Evolutionary conservation across 2,329 filamentous ascomycete genomes (phyloP).

Genomic region (Amesomyces nigricolor): DNA sequence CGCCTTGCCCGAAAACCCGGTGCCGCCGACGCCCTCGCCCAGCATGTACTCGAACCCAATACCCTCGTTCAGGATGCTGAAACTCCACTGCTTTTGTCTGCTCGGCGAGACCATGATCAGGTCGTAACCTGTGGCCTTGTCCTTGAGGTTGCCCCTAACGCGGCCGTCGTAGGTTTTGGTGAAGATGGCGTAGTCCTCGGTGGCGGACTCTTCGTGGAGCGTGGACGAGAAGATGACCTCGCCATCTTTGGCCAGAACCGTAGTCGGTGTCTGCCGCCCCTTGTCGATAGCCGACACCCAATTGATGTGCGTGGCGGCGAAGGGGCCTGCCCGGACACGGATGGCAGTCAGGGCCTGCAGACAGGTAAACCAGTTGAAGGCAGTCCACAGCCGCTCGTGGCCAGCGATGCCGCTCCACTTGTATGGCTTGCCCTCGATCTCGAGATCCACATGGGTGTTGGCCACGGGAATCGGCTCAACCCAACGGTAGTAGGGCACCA

Average conservation of each 20-base stretch:
- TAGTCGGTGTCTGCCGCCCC: constrained; percentile 1
- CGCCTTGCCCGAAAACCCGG: constrained; percentile 1
- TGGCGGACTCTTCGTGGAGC: constrained; percentile 2
- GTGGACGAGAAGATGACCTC: not conserved
- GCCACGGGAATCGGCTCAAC: constrained; percentile 10
- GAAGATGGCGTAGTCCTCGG: constrained; percentile 2
- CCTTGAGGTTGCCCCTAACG: constrained; percentile 4
- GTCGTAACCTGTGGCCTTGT: constrained; percentile 8
- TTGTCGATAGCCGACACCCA: constrained; percentile 7
- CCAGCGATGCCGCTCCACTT: constrained; percentile 5
- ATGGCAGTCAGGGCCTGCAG: constrained; percentile 1
- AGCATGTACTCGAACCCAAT: constrained; percentile 11
- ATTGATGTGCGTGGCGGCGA: constrained; percentile 2
- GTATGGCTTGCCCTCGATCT: constrained; percentile 23
- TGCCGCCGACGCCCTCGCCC: constrained; percentile 8
- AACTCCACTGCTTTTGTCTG: constrained; percentile 8
- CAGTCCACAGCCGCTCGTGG: constrained; percentile 11
- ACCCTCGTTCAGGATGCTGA: constrained; percentile 1
- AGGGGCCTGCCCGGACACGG: constrained; percentile 4
- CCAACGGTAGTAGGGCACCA: constrained; percentile 14
- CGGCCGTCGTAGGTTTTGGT: constrained; percentile 7
- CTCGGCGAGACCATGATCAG: constrained; percentile 1
- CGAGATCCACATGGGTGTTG: constrained; percentile 13
- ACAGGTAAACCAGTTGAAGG: constrained; percentile 11
- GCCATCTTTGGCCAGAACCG: constrained; percentile 4